Percentiles rank a stretch among this genome's conserved stretches.
These are phyloP conservation scores for Podila horticola DNA, from an alignment of 192 early-diverging fungal genomes.

Conservation along the genomic window DNA sequence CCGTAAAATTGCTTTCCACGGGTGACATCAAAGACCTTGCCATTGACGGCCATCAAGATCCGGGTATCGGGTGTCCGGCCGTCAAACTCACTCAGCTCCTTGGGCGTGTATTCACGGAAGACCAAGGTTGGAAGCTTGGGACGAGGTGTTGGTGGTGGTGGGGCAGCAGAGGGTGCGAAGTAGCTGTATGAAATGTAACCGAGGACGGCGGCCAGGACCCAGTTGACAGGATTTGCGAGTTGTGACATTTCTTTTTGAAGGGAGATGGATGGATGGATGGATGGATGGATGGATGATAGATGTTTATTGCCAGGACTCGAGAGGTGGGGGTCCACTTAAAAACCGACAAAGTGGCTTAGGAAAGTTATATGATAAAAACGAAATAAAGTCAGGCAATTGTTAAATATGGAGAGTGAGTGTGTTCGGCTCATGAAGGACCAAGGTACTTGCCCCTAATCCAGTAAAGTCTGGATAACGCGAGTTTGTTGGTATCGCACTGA, in stretches of 20 bases:
- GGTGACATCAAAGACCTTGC: constrained; percentile 92
- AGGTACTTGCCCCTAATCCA: too few relatives aligned
- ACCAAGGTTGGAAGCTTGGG: constrained; percentile 64
- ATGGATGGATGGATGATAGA: neutral
- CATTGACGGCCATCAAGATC: constrained; percentile 86
- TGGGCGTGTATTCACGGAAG: constrained; percentile 81
- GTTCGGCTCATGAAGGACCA: neutral
- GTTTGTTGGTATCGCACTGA: neutral
- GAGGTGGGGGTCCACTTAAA: too few relatives aligned
- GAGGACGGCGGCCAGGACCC: constrained; percentile 68
- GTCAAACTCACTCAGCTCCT: constrained; percentile 77
- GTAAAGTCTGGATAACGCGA: neutral
- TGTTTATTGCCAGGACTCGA: too few relatives aligned
- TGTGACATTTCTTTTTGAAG: constrained; percentile 12
- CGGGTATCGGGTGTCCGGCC: constrained; percentile 69
- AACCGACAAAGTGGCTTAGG: too few relatives aligned
- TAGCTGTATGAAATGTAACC: constrained; percentile 66
- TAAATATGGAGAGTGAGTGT: neutral
- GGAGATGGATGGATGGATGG: neutral
- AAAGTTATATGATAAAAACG: neutral
- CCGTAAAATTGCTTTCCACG: constrained; percentile 89
- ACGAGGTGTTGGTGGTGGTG: constrained; percentile 41
- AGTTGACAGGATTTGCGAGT: constrained; percentile 72
- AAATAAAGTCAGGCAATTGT: neutral
- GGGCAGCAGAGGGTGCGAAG: constrained; percentile 36